A percentile compares a stretch with the other conserved stretches of the same genome.
Conservation (phyloP, 2,329 filamentous ascomycete genomes). For the Exophiala oligosperma region DNA sequence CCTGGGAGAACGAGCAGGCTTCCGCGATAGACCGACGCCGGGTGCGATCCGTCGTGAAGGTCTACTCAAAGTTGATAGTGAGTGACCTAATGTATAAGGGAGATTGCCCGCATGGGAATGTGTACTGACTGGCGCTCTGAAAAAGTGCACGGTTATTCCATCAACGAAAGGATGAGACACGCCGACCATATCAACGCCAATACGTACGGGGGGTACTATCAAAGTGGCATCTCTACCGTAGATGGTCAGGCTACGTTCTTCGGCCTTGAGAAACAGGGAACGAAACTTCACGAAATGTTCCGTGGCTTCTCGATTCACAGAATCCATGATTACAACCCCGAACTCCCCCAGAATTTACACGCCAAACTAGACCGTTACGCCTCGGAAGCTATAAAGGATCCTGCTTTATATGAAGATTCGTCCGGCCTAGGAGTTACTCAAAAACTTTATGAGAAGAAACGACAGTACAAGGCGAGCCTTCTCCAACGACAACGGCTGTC, state of each 20-base stretch:
- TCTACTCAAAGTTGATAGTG: conserved; percentile 11
- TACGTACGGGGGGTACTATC: no score
- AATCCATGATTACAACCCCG: not conserved
- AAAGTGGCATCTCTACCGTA: not conserved
- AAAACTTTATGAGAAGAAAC: conserved; percentile 7
- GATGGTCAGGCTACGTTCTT: conserved; percentile 13
- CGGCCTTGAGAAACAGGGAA: conserved; percentile 1
- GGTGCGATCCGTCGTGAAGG: conserved; percentile 8
- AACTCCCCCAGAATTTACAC: not conserved
- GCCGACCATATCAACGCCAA: no score
- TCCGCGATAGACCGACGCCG: conserved; percentile 6
- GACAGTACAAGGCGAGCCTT: not conserved
- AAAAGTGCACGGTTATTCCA: no score
- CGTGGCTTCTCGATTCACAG: not conserved
- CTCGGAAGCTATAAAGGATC: not conserved
- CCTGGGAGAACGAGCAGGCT: conserved; percentile 5
- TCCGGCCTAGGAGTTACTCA: not conserved
- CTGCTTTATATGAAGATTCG: not conserved
- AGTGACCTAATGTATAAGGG: not conserved
- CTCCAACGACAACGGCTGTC: not conserved
- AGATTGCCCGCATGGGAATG: no score
- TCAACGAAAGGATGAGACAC: no score
- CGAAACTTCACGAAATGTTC: not conserved
- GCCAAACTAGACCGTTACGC: not conserved
- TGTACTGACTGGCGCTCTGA: no score